Conservation (phyloP, 257 asterid species). For the Petunia axillaris region DNA sequence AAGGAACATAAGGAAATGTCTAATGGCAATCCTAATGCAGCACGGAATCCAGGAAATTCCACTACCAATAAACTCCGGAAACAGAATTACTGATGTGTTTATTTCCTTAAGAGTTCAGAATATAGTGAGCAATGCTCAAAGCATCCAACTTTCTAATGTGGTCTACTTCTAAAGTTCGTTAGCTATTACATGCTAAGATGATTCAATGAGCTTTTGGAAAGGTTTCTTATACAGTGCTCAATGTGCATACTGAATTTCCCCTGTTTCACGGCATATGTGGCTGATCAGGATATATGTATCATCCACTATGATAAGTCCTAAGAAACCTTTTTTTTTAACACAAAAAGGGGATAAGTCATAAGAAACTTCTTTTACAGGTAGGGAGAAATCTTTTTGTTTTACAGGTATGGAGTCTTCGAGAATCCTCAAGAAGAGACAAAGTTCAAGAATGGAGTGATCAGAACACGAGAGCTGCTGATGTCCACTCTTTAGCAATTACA, state of each 20-base stretch:
- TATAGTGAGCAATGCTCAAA: not conserved
- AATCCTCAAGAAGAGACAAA: not conserved
- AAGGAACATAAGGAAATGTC: not conserved
- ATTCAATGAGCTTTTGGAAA: too few species aligned
- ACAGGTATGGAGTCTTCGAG: not conserved
- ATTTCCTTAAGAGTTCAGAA: slow-evolving; percentile 11
- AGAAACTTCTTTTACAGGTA: not conserved
- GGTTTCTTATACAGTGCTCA: too few species aligned
- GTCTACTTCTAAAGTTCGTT: not conserved
- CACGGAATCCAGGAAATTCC: not conserved
- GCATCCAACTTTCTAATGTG: not conserved
- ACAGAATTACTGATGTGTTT: not conserved
- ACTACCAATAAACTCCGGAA: not conserved
- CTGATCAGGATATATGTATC: not conserved
- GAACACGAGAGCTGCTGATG: not conserved
- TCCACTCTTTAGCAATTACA: not conserved
- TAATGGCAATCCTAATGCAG: not conserved
- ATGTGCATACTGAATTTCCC: too few species aligned
- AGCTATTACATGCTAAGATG: too few species aligned
- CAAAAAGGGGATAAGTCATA: not conserved
- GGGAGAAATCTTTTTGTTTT: too few species aligned
- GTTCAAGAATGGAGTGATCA: not conserved
- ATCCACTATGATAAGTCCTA: slow-evolving; percentile 3
- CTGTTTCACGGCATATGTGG: too few species aligned
- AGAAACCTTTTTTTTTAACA: not conserved